Conservation (phyloP, 441 rosid genomes). For the Metrosideros polymorpha region DNA sequence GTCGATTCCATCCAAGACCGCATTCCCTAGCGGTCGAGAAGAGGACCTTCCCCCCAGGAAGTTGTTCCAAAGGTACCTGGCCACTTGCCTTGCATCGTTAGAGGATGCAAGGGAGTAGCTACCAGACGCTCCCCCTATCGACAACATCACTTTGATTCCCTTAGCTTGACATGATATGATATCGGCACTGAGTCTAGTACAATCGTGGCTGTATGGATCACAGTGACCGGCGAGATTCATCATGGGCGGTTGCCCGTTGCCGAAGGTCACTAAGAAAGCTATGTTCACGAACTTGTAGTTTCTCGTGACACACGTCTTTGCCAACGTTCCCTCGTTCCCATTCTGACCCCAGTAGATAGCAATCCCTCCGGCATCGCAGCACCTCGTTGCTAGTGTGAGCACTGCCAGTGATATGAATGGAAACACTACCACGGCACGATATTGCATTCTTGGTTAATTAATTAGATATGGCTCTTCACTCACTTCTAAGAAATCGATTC, state of each 20-base stretch:
- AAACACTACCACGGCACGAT: accelerated
- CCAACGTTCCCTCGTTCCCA: not conserved
- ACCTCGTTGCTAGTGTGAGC: not conserved
- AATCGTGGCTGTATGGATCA: not conserved
- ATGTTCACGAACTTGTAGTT: not conserved
- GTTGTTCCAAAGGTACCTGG: not conserved
- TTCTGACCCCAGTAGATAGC: not conserved
- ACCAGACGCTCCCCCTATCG: not conserved
- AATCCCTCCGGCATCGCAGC: not conserved
- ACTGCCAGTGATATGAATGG: accelerated
- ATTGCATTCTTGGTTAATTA: accelerated
- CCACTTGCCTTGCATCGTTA: not conserved
- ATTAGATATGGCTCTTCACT: too few species aligned
- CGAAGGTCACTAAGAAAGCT: not conserved
- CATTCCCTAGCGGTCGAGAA: not conserved
- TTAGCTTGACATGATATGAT: not conserved
- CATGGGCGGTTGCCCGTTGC: not conserved
- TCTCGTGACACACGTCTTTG: not conserved
- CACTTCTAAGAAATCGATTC: not conserved
- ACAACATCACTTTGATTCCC: not conserved
- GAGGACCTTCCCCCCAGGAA: not conserved
- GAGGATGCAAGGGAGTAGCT: not conserved
- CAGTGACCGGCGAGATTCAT: not conserved
- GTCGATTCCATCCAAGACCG: not conserved
- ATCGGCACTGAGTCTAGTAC: not conserved